Base-by-base conservation (phyloP, 2,329 filamentous ascomycete species). In the Paecilomyces sp. region DNA sequence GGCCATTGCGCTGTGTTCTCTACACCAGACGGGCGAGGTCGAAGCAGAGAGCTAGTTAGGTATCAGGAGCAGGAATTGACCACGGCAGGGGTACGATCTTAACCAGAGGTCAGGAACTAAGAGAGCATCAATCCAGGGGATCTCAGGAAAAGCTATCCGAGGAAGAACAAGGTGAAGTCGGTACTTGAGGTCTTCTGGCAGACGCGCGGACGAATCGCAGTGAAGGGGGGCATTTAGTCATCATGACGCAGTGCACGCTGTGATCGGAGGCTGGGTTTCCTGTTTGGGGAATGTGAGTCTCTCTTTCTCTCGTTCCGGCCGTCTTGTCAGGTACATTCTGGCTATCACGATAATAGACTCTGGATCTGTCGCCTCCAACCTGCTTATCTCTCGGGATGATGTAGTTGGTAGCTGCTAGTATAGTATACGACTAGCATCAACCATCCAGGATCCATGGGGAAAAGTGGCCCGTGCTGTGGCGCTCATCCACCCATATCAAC, bases 1-100 rank as follows among this genome's bases (percentile, higher is more conserved):
- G 57, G 77, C 75, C 76, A 79, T 77, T 3, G 30, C 31, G 31
- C 31, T 68, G 52, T 58, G 15, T 57, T 25, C 7, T 22, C 52
- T 33, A 31, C 22, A 12, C 47, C 47, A 36, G 51, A 53, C n/a
- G 8, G 41, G 41, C 8, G n/a, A 47, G 41, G 15, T 9, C 6
- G 41, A 47, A 12, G 31, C 31, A 33, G 31, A 8, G 25, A 41
- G 36, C 2, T 2, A n/a, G 36, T 41, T 15, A n/a, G 36, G 13
- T 41, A 15, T 12, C 36, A 3, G 36, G 34, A 47, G n/a, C 8
- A 18, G 15, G 36, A 7, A 5, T 15, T n/a, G 15, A 47, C n/a
- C n/a, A 18, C 41, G 15, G 41, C 41, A 47, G 41, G 15, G 41
- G n/a, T 47, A 18, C n/a, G n/a, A 18, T 47, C 8, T 47, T 47